Conservation (phyloP, 2,329 filamentous ascomycete genomes). For the Alternaria ethzedia region DNA sequence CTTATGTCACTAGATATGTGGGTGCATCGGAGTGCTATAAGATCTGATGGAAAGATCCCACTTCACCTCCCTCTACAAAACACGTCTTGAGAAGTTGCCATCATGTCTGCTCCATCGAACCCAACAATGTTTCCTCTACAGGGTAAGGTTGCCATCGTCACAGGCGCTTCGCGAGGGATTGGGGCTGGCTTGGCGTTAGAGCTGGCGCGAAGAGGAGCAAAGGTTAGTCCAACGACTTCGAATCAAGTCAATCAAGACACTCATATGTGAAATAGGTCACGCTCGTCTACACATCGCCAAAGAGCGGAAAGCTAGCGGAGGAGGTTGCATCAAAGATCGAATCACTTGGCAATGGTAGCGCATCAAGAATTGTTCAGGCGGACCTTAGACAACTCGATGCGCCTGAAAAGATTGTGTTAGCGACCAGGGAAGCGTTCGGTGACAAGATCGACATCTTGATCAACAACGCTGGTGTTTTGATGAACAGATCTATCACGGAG, state of each 20-base stretch:
- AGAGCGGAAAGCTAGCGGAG: conserved; percentile 43
- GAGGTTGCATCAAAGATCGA: conserved; percentile 46
- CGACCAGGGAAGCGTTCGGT: conserved; percentile 47
- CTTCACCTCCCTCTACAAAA: background rate
- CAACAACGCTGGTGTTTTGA: conserved; percentile 50
- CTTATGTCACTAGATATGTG: background rate
- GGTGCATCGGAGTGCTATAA: background rate
- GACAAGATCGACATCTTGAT: conserved; percentile 52
- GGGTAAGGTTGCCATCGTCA: conserved; percentile 56
- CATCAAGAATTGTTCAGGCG: conserved; percentile 49
- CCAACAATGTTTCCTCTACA: conserved; percentile 25
- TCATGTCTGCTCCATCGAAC: conserved; percentile 21
- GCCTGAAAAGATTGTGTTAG: conserved; percentile 47
- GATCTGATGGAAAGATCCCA: background rate
- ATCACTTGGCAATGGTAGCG: conserved; percentile 43
- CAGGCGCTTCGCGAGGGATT: conserved; percentile 59
- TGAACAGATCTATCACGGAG: conserved; percentile 34
- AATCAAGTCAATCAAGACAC: background rate
- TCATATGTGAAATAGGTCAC: conserved; percentile 43
- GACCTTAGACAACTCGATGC: conserved; percentile 48
- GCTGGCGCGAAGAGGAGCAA: conserved; percentile 56
- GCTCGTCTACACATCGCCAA: conserved; percentile 53
- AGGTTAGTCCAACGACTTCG: conserved; percentile 28
- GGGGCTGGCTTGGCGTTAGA: conserved; percentile 57
- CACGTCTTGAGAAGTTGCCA: background rate